A percentile compares a stretch with the other conserved stretches of the same genome.
These are phyloP conservation scores for Aspergillus asperescens DNA, from an alignment of 495 filamentous ascomycete genomes.

Conservation along the genomic window DNA sequence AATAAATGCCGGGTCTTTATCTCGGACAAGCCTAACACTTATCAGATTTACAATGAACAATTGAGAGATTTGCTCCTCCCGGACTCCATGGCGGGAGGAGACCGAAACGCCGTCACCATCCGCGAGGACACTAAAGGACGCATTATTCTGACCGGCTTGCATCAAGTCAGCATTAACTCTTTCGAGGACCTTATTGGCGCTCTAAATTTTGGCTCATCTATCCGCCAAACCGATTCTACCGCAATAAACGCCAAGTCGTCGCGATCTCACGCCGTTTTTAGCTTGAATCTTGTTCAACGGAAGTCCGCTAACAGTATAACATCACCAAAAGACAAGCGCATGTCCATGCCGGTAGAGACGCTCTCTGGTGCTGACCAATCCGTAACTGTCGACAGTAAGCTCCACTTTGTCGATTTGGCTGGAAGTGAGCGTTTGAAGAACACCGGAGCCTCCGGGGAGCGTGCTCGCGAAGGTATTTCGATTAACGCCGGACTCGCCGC, in stretches of 20 bases:
- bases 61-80: conserved; percentile 84
- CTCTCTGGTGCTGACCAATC: conserved; percentile 63
- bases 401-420: conserved; percentile 97
- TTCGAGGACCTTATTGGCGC: conserved; percentile 86
- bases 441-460: conserved; percentile 89
- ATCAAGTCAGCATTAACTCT: conserved; percentile 84
- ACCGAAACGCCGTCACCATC: conserved; percentile 74
- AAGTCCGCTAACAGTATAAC: conserved; percentile 53
- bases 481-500: conserved; percentile 97
- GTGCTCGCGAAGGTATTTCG: conserved; percentile 94
- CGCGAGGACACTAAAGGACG: conserved; percentile 94
- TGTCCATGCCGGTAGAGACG: conserved; percentile 82
- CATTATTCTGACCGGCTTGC: conserved; percentile 86
- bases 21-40: neutral
- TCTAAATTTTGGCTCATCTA: conserved; percentile 85
- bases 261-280: conserved; percentile 98
- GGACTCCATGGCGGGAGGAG: conserved; percentile 60
- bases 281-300: conserved; percentile 85
- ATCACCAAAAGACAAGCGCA: conserved; percentile 69
- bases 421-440: conserved; percentile 98
- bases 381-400: conserved; percentile 92
- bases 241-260: conserved; percentile 98
- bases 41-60: conserved; percentile 92
- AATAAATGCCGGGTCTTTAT: neutral
- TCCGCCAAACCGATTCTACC: conserved; percentile 97